Conservation (phyloP, 176 grass and related monocot species). For the Canna indica region DNA sequence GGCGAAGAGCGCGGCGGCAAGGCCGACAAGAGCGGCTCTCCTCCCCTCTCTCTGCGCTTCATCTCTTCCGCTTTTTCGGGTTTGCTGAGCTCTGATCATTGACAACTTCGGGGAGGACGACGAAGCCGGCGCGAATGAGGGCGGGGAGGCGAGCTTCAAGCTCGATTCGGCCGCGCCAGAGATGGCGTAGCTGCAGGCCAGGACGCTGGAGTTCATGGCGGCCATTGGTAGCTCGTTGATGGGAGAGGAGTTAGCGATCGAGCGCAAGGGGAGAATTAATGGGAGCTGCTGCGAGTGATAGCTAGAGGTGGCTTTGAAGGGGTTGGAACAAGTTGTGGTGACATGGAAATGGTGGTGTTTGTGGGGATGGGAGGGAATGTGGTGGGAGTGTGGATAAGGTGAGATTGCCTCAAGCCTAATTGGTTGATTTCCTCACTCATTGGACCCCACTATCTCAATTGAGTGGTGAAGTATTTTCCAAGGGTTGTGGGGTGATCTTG, state of each 20-base stretch:
- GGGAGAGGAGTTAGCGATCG: neutral
- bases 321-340: neutral
- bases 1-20: slow-evolving; percentile 52
- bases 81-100: slow-evolving; percentile 25
- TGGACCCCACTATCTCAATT: slow-evolving; percentile 29
- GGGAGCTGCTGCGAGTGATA: neutral
- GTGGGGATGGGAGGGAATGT: slow-evolving; percentile 19
- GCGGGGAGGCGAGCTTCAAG: slow-evolving; percentile 15
- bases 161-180: slow-evolving; percentile 8
- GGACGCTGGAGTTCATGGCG: slow-evolving; percentile 47
- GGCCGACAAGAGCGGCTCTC: slow-evolving; percentile 53
- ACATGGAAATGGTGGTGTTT: slow-evolving; percentile 7
- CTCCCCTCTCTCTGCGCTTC: slow-evolving; percentile 31
- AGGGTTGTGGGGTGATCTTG: neutral
- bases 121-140: neutral
- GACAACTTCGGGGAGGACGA: slow-evolving; percentile 11
- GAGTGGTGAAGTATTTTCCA: slow-evolving; percentile 6
- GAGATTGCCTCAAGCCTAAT: slow-evolving; percentile 50
- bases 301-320: slow-evolving; percentile 34
- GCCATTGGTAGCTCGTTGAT: slow-evolving; percentile 41
- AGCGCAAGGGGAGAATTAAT: neutral
- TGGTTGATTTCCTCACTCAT: slow-evolving; percentile 27
- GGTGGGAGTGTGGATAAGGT: slow-evolving; percentile 89
- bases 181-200: slow-evolving; percentile 41
- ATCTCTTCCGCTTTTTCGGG: neutral